Evolutionary conservation across 495 filamentous ascomycete genomes (phyloP).

Genomic region (Choiromyces venosus): DNA sequence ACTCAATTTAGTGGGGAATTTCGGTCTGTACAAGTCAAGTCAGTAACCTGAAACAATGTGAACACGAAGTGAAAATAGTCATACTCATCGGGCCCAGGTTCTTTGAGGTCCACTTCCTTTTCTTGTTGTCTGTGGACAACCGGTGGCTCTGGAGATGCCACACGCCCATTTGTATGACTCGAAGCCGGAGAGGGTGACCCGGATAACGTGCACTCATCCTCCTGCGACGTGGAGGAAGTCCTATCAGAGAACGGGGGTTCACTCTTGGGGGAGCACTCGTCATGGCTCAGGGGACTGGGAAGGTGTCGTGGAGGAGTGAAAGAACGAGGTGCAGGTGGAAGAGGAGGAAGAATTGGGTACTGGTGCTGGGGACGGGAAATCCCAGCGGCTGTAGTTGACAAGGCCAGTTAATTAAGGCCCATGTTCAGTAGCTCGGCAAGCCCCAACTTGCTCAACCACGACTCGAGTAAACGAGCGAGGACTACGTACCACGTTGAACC

Average conservation of each 20-base stretch:
- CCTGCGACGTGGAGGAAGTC: not conserved
- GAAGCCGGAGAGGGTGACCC: not conserved
- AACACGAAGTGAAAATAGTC: not conserved
- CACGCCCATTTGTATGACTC: not conserved
- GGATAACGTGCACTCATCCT: not conserved
- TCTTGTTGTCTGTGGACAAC: not conserved
- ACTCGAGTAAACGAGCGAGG: not conserved
- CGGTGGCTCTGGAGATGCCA: not conserved
- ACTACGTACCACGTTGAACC: not conserved
- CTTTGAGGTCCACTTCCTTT: not conserved
- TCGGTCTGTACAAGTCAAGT: not conserved
- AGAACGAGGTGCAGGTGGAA: no score
- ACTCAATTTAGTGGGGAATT: not conserved
- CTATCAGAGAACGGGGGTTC: not conserved
- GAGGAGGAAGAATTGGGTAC: not conserved
- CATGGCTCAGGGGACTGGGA: not conserved
- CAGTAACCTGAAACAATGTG: not conserved
- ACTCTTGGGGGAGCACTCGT: not conserved
- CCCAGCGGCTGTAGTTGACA: not conserved
- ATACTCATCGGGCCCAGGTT: not conserved
- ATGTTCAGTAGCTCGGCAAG: not conserved
- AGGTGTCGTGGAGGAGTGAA: not conserved
- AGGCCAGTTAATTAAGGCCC: not conserved
- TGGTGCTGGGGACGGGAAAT: not conserved
- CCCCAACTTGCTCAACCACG: not conserved